phyloP scores from a whole-genome alignment of 192 early-diverging fungal species.

The Allomyces macrogynus region DNA sequence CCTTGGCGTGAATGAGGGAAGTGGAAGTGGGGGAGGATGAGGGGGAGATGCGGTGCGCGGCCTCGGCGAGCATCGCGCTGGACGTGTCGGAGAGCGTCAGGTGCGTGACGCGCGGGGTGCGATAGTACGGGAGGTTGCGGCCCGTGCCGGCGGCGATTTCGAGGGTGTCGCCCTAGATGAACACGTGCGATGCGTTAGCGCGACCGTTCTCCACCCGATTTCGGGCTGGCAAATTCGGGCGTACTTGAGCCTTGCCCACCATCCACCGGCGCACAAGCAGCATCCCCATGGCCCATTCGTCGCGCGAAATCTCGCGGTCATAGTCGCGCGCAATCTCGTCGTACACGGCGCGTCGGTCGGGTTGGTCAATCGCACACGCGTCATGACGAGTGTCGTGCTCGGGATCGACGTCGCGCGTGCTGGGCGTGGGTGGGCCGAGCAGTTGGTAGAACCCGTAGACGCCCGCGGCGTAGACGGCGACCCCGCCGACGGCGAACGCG shows the following conservation, averaged over 20 bases:
- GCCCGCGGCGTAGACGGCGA: too few species aligned
- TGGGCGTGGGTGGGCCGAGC: too few species aligned
- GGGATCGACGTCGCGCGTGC: too few species aligned
- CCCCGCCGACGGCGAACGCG: too few species aligned
- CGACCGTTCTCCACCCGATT: neutral
- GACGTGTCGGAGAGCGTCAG: constrained; percentile 31
- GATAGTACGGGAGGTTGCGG: constrained; percentile 35
- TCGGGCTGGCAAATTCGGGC: neutral
- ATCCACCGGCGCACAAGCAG: constrained; percentile 20
- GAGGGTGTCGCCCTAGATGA: constrained; percentile 26
- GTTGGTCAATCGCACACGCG: neutral
- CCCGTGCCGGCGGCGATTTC: constrained; percentile 45
- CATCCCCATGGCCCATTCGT: constrained; percentile 41
- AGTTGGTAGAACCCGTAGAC: too few species aligned
- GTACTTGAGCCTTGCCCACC: constrained; percentile 22
- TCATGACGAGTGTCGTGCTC: too few species aligned
- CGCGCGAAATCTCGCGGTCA: constrained; percentile 31
- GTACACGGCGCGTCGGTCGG: constrained; percentile 19
- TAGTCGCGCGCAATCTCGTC: constrained; percentile 25
- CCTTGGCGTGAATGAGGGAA: constrained; percentile 7
- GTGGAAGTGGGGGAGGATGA: constrained; percentile 3
- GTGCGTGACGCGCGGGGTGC: constrained; percentile 12
- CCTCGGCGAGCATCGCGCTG: constrained; percentile 27
- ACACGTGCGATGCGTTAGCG: neutral
- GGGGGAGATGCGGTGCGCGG: constrained; percentile 5